Evolutionary conservation across 176 grass and related monocot genomes (phyloP), one percentile per base, ranked within the genome.

Genomic region (Ensete ventricosum): DNA sequence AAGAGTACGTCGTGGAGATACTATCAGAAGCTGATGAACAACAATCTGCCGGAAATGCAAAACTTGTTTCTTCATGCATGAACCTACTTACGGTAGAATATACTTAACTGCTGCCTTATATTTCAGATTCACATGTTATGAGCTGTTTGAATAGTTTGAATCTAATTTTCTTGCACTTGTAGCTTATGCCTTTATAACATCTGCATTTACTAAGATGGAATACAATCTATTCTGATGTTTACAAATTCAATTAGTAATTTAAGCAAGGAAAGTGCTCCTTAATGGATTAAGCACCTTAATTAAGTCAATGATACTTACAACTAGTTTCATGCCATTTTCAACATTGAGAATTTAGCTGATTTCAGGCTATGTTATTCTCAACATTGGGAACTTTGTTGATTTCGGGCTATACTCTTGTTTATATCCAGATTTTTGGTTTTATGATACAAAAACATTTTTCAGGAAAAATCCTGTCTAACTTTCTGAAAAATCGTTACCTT

Each of bases 21-120:
- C 84, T 99, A 54, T 87, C 81, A 54, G 86, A 89, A 85, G 83
- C 88, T 79, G 82, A 85, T 86, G 86, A 84, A 72, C 84, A 91
- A 72, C 89, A 86, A 82, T 81, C 81, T 82, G 48, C 68, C 54
- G 88, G 77, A 74, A 86, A 91, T 83, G 82, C 78, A 53, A 84
- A 87, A 62, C 81, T 89, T 73, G 73, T 95, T 64, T 95, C 84
- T 59, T 83, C 96, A 54, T 95, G 90, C 91, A 99, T 99, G 96
- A 77, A 94, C 87, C 88, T 99, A 78, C 83, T 92, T 76, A 95
- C 91, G 83, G 96, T 99, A 95, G 78, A 50, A 64, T 79, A 64
- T 55, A 43, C 63, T 66, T 74, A 9, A 50, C 70, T 5, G 78
- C 26, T 58, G 49, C 53, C 74, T 49, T 67, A 77, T 77, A 2